Evolutionary conservation across 2,329 filamentous ascomycete species (phyloP).

Genomic region (Trichoderma sp.): DNA sequence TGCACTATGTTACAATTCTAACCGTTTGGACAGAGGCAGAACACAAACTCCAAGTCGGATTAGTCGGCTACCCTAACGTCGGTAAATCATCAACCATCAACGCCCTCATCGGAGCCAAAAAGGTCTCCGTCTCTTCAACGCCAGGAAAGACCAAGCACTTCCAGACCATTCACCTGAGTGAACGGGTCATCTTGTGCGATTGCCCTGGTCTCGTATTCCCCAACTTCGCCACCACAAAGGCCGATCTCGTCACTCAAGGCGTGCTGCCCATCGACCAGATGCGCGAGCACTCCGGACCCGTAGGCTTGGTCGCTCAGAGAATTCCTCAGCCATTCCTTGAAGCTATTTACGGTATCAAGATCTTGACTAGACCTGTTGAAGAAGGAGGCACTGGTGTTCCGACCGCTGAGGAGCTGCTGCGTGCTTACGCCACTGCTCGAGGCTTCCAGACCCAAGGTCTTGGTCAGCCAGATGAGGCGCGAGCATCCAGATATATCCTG

Average conservation of each 20-base stretch:
- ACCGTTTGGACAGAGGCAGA: slow-evolving; percentile 43
- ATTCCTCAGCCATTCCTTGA: slow-evolving; percentile 90
- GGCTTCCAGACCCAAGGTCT: slow-evolving; percentile 89
- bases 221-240: slow-evolving; percentile 96
- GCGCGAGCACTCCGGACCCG: slow-evolving; percentile 87
- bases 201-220: slow-evolving; percentile 98
- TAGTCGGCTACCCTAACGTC: slow-evolving; percentile 98
- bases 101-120: slow-evolving; percentile 96
- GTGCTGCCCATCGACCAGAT: slow-evolving; percentile 96
- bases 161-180: slow-evolving; percentile 93
- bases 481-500: slow-evolving; percentile 83
- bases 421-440: slow-evolving; percentile 82
- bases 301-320: slow-evolving; percentile 76
- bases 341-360: slow-evolving; percentile 90
- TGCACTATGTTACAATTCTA: slow-evolving; percentile 3
- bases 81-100: slow-evolving; percentile 99
- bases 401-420: slow-evolving; percentile 80
- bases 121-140: slow-evolving; percentile 95
- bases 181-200: slow-evolving; percentile 90
- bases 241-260: slow-evolving; percentile 92
- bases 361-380: slow-evolving; percentile 75
- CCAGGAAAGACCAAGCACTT: slow-evolving; percentile 99
- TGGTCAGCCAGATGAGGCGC: slow-evolving; percentile 89
- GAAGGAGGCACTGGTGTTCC: slow-evolving; percentile 90
- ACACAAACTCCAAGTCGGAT: slow-evolving; percentile 80